phyloP scores from a whole-genome alignment of 768 basidiomycete genomes.

The Kwoniella pini region DNA sequence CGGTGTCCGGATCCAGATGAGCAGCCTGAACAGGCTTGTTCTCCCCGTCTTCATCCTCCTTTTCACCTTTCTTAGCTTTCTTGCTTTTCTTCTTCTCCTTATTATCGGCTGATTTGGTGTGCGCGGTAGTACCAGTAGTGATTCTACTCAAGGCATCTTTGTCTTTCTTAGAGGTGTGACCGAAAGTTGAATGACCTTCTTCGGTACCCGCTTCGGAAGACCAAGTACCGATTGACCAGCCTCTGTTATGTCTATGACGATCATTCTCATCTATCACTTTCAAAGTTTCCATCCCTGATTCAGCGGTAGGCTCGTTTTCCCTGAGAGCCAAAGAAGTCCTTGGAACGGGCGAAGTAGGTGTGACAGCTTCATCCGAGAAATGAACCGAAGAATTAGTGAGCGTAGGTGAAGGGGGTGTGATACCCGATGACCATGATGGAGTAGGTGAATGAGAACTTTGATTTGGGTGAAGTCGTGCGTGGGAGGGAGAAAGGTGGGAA shows the following conservation, averaged over 20 bases:
- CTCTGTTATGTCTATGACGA: conserved; percentile 29
- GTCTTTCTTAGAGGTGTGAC: conserved; percentile 5
- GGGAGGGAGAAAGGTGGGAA: conserved; percentile 31
- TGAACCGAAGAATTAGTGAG: conserved; percentile 44
- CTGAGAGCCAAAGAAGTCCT: conserved; percentile 42
- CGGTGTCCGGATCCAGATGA: conserved; percentile 52
- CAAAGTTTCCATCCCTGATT: conserved; percentile 40
- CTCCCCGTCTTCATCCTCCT: conserved; percentile 21
- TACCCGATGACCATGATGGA: conserved; percentile 32
- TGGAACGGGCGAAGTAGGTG: conserved; percentile 27
- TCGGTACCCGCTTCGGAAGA: conserved; percentile 34
- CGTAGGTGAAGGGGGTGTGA: conserved; percentile 43
- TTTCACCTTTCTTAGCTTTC: conserved; percentile 15
- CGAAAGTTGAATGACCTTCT: conserved; percentile 8
- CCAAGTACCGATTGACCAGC: conserved; percentile 38
- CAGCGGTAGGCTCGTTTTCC: conserved; percentile 49
- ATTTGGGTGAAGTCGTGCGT: conserved; percentile 13
- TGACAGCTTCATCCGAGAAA: conserved; percentile 37
- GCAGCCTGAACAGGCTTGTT: conserved; percentile 15
- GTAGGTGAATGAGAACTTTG: conserved; percentile 25
- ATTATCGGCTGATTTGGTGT: conserved; percentile 18
- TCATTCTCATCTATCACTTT: conserved; percentile 27
- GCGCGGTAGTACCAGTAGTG: conserved; percentile 21
- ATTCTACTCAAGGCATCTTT: conserved; percentile 14
- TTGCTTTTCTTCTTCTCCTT: conserved; percentile 15